Evolutionary conservation across 371 early-diverging fungal species (phyloP).

Genomic region (Apophysomyces sp.): DNA sequence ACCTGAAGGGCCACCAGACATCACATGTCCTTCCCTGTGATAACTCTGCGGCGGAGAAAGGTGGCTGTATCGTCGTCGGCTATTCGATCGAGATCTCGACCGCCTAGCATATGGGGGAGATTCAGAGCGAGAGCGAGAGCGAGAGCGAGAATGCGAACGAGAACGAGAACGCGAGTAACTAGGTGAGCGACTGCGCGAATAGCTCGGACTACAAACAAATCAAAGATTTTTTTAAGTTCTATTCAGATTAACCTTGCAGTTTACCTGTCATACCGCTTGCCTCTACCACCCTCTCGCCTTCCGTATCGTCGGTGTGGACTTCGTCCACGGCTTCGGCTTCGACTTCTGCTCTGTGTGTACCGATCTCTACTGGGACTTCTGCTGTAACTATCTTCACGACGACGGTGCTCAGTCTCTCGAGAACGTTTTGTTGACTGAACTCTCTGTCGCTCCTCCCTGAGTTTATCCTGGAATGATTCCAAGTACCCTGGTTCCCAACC

Average conservation of each 20-base stretch:
- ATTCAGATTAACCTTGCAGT: neutral
- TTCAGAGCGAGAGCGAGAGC: slow-evolving; percentile 14
- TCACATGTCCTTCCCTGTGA: neutral
- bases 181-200: slow-evolving; percentile 16
- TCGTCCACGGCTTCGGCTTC: slow-evolving; percentile 24
- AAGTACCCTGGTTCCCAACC: slow-evolving; percentile 63
- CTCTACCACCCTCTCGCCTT: slow-evolving; percentile 9
- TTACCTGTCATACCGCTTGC: slow-evolving; percentile 15
- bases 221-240: neutral
- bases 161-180: slow-evolving; percentile 32
- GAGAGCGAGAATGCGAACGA: slow-evolving; percentile 20
- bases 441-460: slow-evolving; percentile 8
- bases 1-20: neutral
- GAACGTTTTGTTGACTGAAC: slow-evolving; percentile 10
- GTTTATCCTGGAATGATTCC: slow-evolving; percentile 36
- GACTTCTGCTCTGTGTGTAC: slow-evolving; percentile 17
- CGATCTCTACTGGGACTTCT: slow-evolving; percentile 15
- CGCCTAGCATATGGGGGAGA: slow-evolving; percentile 10
- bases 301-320: slow-evolving; percentile 12
- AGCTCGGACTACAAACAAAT: neutral
- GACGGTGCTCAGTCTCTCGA: neutral
- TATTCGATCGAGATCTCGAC: slow-evolving; percentile 42
- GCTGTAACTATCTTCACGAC: slow-evolving; percentile 8
- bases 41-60: slow-evolving; percentile 6
- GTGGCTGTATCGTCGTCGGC: slow-evolving; percentile 23